Evolutionary conservation across 495 filamentous ascomycete species (phyloP).

Genomic region (Penicillium pulvis): DNA sequence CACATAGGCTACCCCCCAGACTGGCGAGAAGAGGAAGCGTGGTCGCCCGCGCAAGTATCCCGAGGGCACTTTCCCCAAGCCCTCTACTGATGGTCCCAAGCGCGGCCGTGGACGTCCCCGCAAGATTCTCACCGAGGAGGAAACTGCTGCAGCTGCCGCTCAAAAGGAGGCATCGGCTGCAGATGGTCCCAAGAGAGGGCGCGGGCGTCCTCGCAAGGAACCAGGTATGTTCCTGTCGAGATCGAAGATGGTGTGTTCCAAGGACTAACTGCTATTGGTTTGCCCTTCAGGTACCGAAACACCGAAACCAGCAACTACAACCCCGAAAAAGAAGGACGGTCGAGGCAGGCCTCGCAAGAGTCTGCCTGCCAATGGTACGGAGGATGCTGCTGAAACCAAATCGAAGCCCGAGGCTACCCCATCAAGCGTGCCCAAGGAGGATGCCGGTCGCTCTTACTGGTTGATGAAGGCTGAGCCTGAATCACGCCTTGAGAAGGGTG

Average conservation of each 20-base stretch:
- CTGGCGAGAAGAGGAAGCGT: constrained; percentile 40
- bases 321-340: constrained; percentile 22
- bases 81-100: constrained; percentile 32
- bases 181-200: constrained; percentile 20
- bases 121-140: constrained; percentile 19
- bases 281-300: constrained; percentile 10
- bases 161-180: constrained; percentile 7
- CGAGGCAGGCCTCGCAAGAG: constrained; percentile 33
- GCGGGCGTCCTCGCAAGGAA: constrained; percentile 35
- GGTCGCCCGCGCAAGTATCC: constrained; percentile 45
- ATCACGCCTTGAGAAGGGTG: constrained; percentile 79
- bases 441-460: constrained; percentile 64
- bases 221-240: constrained; percentile 18
- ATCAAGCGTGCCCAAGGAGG: constrained; percentile 14
- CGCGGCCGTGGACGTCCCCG: constrained; percentile 44
- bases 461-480: constrained; percentile 95
- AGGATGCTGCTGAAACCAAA: constrained; percentile 16
- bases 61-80: constrained; percentile 24
- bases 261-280: background rate
- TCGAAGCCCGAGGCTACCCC: constrained; percentile 15
- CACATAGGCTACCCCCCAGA: constrained; percentile 25
- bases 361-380: constrained; percentile 20
- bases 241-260: background rate
- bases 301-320: constrained; percentile 3
- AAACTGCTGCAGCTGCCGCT: constrained; percentile 13